Conservation (phyloP, 1,284 basidiomycete species). For the Ganoderma leucocontextum region DNA sequence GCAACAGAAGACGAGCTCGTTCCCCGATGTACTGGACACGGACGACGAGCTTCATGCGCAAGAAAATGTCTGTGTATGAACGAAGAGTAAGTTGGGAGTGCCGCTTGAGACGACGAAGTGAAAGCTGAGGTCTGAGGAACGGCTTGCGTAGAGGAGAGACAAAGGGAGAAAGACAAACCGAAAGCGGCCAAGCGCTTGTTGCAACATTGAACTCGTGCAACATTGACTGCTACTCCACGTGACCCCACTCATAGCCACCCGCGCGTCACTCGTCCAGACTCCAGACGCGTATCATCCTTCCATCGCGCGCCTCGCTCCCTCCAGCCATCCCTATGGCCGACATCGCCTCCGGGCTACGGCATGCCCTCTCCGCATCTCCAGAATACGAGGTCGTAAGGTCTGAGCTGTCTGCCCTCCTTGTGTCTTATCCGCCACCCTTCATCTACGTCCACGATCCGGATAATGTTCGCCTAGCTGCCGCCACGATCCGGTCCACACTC, state of each 20-base stretch:
- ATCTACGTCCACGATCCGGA: slow-evolving; percentile 75
- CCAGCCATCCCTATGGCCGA: slow-evolving; percentile 15
- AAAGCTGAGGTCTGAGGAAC: slow-evolving; percentile 5
- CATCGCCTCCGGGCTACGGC: slow-evolving; percentile 16
- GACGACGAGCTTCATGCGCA: slow-evolving; percentile 33
- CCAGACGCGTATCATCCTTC: not conserved
- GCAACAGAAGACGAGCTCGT: slow-evolving; percentile 30
- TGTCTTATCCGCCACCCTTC: slow-evolving; percentile 66
- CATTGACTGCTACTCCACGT: slow-evolving; percentile 12
- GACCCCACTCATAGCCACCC: not conserved
- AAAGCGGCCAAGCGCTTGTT: not conserved
- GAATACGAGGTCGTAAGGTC: slow-evolving; percentile 44
- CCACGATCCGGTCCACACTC: slow-evolving; percentile 51
- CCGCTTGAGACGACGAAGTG: not conserved
- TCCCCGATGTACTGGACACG: slow-evolving; percentile 35
- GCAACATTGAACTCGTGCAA: slow-evolving; percentile 7
- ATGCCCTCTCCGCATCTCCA: slow-evolving; percentile 31
- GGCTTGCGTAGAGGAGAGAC: slow-evolving; percentile 5
- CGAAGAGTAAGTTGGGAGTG: not conserved
- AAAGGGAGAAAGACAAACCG: slow-evolving; percentile 3
- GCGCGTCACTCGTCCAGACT: slow-evolving; percentile 3
- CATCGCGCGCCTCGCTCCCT: not conserved
- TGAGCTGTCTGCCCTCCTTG: slow-evolving; percentile 58
- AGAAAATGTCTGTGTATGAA: not conserved
- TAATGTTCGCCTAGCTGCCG: slow-evolving; percentile 54